Evolutionary conservation across 2,329 filamentous ascomycete species (phyloP), one percentile per base, ranked within the genome.

Genomic region (Coniella lustricola): DNA sequence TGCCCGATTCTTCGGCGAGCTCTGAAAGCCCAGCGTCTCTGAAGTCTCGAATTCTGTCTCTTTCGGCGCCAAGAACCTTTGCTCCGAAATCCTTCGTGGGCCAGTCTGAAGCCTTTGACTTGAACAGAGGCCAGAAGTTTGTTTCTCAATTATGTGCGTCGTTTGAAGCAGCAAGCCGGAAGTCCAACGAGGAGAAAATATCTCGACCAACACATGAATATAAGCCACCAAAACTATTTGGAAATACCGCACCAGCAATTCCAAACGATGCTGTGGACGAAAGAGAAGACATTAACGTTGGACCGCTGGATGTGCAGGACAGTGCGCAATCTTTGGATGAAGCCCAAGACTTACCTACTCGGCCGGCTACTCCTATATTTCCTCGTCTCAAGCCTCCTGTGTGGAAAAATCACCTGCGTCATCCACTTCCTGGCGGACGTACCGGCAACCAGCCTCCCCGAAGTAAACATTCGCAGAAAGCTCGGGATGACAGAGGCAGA

Each of bases 331-430:
- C 20, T 10, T 34, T 16, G 10, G 29, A 43, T 2, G n/a, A n/a
- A 4, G 3, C 5, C 12, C 37, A 43, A 2, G 21, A 18, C 4
- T 4, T 5, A 7, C 37, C 21, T 16, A 16, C 17, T 1, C 35
- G 29, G 17, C 17, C 12, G 1, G n/a, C 20, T 1, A 5, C 29
- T 10, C 38, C 35, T 5, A 20, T 29, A 9, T 3, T 21, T 2
- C 12, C 43, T n/a, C 44, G 29, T 13, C 38, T 50, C 17, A 50
- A 32, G 13, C 29, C 17, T 21, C 44, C 48, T 21, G 33, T 46
- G 8, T 50, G 48, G 48, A 40, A n/a, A 3, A 44, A 36, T 2
- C 42, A 17, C 3, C 20, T 29, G 20, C n/a, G 36, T 8, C 10
- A 7, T 8, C 20, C 32, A 14, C 38, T 17, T 12, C 40, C 10